Base-by-base conservation (phyloP, 768 basidiomycete genomes). In the Suillus cothurnatus region DNA sequence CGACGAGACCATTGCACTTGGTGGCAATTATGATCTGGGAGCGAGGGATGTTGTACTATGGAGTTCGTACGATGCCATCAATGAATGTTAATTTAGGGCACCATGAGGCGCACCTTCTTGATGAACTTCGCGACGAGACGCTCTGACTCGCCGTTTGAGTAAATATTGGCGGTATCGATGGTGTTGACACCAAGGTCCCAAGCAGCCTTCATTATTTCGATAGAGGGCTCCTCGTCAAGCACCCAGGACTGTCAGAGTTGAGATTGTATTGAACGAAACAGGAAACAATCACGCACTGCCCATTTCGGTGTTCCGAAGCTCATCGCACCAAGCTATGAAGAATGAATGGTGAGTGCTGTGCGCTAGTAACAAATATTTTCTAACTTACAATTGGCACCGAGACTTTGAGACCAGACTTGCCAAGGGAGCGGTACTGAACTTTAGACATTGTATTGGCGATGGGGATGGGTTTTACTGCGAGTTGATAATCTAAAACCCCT, bases 141-240 rank as follows among this genome's bases (percentile, higher is more conserved):
- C 64, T 83, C 82, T 0, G 79, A 80, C 57, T 74, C 73, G 31
- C 77, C 79, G 41, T 75, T 74, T 21, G 74, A 74, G 53, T 80
- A 81, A 5, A 76, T 17, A 60, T 80, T 80, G n/a, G 80, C 78
- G 1, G 80, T 79, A 45, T 82, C 81, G 60, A 78, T 73, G 5
- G 78, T 80, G 62, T 73, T 79, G 65, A 82, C 74, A 4, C 82
- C 82, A 15, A 73, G 67, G 34, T 81, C 75, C 72, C 73, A 81
- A 4, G 82, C 82, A 12, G 73, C 71, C 64, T 80, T 80, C 59
- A 82, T 62, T 64, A 81, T 70, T 55, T 71, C 65, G 23, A 76
- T 61, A 0, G 76, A 73, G n/a, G 76, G 61, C 1, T 69, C 71
- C 61, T 76, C 76, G 0, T 68, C 73, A 6, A 75, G 65, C 45